Conservation (phyloP, 805 yeast genomes). For the Zygoascus ofunaensis region DNA sequence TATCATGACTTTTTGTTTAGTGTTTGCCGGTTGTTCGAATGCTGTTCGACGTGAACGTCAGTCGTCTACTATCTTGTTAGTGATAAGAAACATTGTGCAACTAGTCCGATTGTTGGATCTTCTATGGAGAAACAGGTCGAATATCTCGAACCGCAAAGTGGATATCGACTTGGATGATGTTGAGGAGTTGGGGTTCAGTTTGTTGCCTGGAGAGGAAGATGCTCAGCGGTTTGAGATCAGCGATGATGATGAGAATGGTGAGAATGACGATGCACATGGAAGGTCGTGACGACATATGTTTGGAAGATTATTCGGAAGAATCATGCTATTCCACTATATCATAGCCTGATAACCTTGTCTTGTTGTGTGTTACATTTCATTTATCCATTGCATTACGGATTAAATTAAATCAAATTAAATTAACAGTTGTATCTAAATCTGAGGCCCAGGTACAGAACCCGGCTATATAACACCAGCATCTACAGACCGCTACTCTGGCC, state of each 20-base stretch:
- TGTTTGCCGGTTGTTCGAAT: slow-evolving; percentile 12
- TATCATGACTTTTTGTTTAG: slow-evolving; percentile 9
- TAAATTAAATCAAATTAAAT: no score
- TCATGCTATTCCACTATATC: no score
- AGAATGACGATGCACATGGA: background rate
- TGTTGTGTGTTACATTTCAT: no score
- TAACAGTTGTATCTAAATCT: no score
- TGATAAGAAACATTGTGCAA: slow-evolving; percentile 11
- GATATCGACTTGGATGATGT: slow-evolving; percentile 12
- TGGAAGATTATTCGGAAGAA: no score
- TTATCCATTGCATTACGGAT: no score
- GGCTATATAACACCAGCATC: no score
- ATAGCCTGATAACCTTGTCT: no score
- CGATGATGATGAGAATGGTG: background rate
- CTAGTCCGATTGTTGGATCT: slow-evolving; percentile 8
- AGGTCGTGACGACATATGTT: no score
- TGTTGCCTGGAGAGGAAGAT: slow-evolving; percentile 11
- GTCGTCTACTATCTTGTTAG: slow-evolving; percentile 8
- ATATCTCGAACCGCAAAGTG: slow-evolving; percentile 6
- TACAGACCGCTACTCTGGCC: slow-evolving; percentile 9
- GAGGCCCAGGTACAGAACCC: no score
- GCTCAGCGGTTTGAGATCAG: slow-evolving; percentile 4
- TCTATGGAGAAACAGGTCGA: slow-evolving; percentile 11
- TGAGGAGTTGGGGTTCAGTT: slow-evolving; percentile 9
- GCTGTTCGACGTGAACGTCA: slow-evolving; percentile 11